These are phyloP conservation scores for Xanthoconium separans DNA, from an alignment of 1,284 basidiomycete species.

Conservation along the genomic window DNA sequence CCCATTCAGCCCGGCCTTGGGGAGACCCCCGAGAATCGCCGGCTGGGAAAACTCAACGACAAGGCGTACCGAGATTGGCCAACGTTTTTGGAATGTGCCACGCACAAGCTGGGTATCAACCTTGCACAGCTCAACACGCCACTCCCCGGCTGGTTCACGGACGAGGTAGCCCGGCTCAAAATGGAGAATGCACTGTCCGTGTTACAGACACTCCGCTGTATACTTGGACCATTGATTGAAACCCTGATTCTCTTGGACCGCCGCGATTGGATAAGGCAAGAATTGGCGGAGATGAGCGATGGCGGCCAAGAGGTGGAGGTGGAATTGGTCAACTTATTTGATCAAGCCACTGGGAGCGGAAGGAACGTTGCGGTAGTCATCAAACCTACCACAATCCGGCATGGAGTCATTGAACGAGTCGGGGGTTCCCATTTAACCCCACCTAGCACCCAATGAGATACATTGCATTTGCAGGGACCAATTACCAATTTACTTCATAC, in stretches of 20 bases:
- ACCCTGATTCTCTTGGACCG: conserved; percentile 49
- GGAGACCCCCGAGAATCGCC: conserved; percentile 39
- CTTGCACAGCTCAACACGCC: conserved; percentile 22
- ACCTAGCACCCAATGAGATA: conserved; percentile 6
- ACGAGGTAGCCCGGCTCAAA: conserved; percentile 22
- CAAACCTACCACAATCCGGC: conserved; percentile 25
- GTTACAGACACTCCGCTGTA: conserved; percentile 50
- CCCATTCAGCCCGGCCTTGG: conserved; percentile 29
- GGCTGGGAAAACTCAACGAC: conserved; percentile 48
- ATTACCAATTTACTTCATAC: conserved; percentile 24
- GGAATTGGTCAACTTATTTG: conserved; percentile 62
- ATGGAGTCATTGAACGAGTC: conserved; percentile 2
- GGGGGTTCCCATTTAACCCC: conserved; percentile 3
- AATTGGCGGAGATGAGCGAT: conserved; percentile 32
- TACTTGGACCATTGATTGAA: conserved; percentile 52
- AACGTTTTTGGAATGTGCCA: conserved; percentile 41
- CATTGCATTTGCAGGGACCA: conserved; percentile 9
- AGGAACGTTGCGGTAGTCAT: conserved; percentile 61
- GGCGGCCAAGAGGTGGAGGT: conserved; percentile 34
- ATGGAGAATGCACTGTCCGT: conserved; percentile 40
- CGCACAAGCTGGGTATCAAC: conserved; percentile 38
- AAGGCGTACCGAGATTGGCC: conserved; percentile 47
- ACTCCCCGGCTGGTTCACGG: conserved; percentile 26
- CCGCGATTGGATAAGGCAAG: conserved; percentile 42
- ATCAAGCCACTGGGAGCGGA: conserved; percentile 63